Evolutionary conservation across 176 grass and related monocot species (phyloP), one percentile per base, ranked within the genome.

Genomic region (Cenchrus purpureus): DNA sequence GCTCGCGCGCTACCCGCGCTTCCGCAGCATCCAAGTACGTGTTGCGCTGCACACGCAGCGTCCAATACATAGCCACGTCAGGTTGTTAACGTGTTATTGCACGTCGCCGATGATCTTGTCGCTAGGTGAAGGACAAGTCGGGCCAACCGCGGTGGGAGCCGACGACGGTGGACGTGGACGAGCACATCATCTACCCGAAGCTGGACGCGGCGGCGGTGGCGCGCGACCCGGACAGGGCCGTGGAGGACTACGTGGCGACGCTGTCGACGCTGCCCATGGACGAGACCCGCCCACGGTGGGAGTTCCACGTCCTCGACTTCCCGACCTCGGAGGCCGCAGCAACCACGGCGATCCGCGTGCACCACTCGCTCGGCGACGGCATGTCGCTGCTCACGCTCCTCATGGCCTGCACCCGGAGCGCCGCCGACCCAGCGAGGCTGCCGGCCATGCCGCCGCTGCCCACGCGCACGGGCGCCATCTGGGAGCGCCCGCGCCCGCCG

Each of bases 311-410:
- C 12, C 85, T 98, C 82, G 91, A 98, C 89, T 78, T 95, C 80
- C 91, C 87, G 54, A 98, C 96, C 73, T 92, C 92, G 61, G 89
- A 98, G 74, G 88, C 91, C 7, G 25, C 68, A 4, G 83, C 96
- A 25, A 86, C 87, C 14, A 42, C 69, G 10, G 86, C 94, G 4
- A 84, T 98, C 90, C 93, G 96, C 71, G 76, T 88, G 69, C 91
- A 95, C 83, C 96, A 98, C 74, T 98, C 96, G 46, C 86, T 98
- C 79, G 96, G 96, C 1, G 96, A 98, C 56, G 96, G 96, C 85
- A 93, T 88, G 87, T 98, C 96, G 70, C 93, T 98, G 77, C 89
- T 87, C 83, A 94, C 91, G 79, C 91, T 98, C n/a, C 91, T 98
- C 75, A 85, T 98, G 69, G 86, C 96, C 4, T 95, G 93, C 89